Conservation (phyloP, 2,329 filamentous ascomycete species). For the Geosmithia morbida region DNA sequence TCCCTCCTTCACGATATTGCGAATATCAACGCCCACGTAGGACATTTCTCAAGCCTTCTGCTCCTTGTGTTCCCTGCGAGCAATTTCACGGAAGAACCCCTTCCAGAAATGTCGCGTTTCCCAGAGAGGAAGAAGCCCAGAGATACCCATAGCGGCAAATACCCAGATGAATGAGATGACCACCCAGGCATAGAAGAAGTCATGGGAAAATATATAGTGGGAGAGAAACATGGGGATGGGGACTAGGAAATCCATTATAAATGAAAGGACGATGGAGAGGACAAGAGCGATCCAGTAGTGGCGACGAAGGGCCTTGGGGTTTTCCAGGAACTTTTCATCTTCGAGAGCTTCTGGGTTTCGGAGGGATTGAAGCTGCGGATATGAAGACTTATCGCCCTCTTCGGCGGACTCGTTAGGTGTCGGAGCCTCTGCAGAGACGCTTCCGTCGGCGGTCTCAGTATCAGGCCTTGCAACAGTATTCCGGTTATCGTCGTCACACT, state of each 20-base stretch:
- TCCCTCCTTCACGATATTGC: too few species aligned
- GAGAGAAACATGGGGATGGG: slow-evolving; percentile 84
- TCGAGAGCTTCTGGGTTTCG: slow-evolving; percentile 16
- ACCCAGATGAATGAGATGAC: slow-evolving; percentile 59
- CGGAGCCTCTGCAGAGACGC: background rate
- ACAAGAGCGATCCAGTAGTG: slow-evolving; percentile 18
- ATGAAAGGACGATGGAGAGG: slow-evolving; percentile 27
- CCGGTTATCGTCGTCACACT: slow-evolving; percentile 64
- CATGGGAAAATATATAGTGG: slow-evolving; percentile 46
- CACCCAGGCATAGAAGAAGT: slow-evolving; percentile 64
- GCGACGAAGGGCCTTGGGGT: background rate
- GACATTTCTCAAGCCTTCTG: background rate
- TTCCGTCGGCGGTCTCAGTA: slow-evolving; percentile 8
- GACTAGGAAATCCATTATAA: slow-evolving; percentile 70
- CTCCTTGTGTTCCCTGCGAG: background rate
- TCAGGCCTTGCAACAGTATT: slow-evolving; percentile 45
- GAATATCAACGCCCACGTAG: too few species aligned
- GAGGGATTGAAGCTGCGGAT: slow-evolving; percentile 32
- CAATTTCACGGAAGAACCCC: background rate
- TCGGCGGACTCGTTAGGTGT: slow-evolving; percentile 15
- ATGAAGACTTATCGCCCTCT: slow-evolving; percentile 22
- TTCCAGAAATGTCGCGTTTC: background rate
- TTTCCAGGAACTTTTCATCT: background rate
- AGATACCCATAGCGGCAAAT: slow-evolving; percentile 35
- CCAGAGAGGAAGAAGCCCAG: background rate